Base-by-base conservation (phyloP, 768 basidiomycete genomes). In the Boletus rubroflammeus region DNA sequence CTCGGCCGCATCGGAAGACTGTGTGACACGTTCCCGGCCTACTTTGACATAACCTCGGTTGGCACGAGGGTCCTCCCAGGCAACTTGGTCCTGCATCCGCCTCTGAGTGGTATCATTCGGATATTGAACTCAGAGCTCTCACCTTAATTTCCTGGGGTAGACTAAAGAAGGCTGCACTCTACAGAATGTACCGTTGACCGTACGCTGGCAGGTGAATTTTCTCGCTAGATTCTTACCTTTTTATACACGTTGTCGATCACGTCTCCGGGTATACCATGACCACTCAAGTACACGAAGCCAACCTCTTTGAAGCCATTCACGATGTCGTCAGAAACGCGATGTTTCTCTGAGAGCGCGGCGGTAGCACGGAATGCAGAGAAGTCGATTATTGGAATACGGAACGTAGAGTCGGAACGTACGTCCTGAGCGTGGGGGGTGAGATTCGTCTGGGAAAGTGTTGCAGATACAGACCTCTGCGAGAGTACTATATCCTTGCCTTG, bases 41-140 rank as follows among this genome's bases (percentile, higher is more conserved):
- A 88, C 75, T 57, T 77, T 73, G 46, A 94, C 88, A 67, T 92
- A 93, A 31, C 92, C 92, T 51, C 93, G 80, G 62, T 95, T 93
- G 8, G 90, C 80, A 38, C 88, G 83, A 55, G 91, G 90, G 66
- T 91, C 88, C 51, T 88, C 85, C 91, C 91, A 93, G 53, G 84
- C 83, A 6, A 93, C 77, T 55, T 75, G 72, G 45, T 77, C 73
- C 84, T 90, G 28, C 5, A 19, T 47, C 15, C n/a, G 13, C 19
- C 35, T 25, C 29, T 60, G 29, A 56, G 56, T 7, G 21, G 15
- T 6, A 40, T 15, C 17, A 28, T 26, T 38, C 23, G 11, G n/a
- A 35, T 14, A 25, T 1, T 3, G 17, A 21, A 15, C 28, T 26
- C 26, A 15, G 36, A 31, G 1, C 23, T 8, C 50, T 46, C 50